These are phyloP conservation scores for Mortierella sp. DNA, from an alignment of 371 early-diverging fungal species.

Conservation along the genomic window DNA sequence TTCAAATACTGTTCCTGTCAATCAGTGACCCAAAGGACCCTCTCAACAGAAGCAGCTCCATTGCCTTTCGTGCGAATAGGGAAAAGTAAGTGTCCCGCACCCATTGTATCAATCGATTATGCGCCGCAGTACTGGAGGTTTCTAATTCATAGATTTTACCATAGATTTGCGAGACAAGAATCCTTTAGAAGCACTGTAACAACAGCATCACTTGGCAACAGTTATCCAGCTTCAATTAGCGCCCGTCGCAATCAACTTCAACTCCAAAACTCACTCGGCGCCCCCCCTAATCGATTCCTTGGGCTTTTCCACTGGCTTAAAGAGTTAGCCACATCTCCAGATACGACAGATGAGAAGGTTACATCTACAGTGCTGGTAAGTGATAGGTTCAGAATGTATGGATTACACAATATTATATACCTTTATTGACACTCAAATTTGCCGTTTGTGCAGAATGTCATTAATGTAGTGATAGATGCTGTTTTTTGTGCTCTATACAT, in stretches of 20 bases:
- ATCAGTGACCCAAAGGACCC: slow-evolving; percentile 45
- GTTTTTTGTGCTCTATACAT: slow-evolving; percentile 75
- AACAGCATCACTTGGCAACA: slow-evolving; percentile 22
- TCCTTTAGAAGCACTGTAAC: slow-evolving; percentile 30
- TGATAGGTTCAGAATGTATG: not conserved
- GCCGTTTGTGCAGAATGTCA: slow-evolving; percentile 59
- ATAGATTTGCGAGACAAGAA: slow-evolving; percentile 31
- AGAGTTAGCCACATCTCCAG: slow-evolving; percentile 30
- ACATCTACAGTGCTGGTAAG: slow-evolving; percentile 45
- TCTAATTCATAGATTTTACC: not conserved
- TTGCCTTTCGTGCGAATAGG: slow-evolving; percentile 1
- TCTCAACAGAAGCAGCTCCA: slow-evolving; percentile 24
- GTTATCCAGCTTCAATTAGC: slow-evolving; percentile 35
- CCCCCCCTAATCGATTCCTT: slow-evolving; percentile 23
- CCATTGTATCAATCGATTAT: not conserved
- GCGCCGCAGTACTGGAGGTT: not conserved
- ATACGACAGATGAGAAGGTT: slow-evolving; percentile 49
- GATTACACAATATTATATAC: not conserved
- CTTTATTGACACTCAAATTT: not conserved
- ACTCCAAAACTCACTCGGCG: slow-evolving; percentile 46
- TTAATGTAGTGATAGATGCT: slow-evolving; percentile 70
- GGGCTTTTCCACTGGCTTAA: slow-evolving; percentile 20
- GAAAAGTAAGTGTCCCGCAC: slow-evolving; percentile 12
- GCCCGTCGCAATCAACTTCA: slow-evolving; percentile 48
- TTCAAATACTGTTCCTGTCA: not conserved